A percentile compares a stretch with the other conserved stretches of the same genome.
Conservation (phyloP, 257 asterid species). For the Scutellaria baicalensis region DNA sequence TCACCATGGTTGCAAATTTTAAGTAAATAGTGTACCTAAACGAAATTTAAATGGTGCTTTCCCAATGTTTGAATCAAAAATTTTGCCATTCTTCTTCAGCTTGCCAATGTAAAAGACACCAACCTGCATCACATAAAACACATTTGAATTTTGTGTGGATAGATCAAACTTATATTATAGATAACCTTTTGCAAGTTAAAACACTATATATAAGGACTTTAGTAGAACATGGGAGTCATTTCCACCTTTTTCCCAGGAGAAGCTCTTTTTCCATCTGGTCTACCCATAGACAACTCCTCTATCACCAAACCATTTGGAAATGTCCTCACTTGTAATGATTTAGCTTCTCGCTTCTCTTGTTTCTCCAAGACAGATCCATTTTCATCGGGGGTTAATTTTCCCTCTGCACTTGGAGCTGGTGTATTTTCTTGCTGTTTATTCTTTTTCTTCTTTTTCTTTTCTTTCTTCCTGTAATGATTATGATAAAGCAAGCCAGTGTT, state of each 20-base stretch:
- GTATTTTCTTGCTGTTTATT: constrained; percentile 40
- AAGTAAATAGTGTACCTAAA: constrained; percentile 42
- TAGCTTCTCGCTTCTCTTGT: constrained; percentile 39
- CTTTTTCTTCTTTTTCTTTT: constrained; percentile 59
- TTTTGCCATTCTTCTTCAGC: constrained; percentile 66
- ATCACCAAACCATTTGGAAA: constrained; percentile 78
- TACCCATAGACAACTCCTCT: constrained; percentile 88
- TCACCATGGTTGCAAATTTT: not conserved
- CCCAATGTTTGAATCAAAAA: constrained; percentile 74
- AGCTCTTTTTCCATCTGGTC: constrained; percentile 85
- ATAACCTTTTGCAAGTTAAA: not conserved
- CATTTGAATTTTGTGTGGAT: not conserved
- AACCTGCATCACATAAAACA: constrained; percentile 40
- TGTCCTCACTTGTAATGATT: constrained; percentile 58
- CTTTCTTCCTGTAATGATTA: constrained; percentile 34
- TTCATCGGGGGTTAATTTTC: constrained; percentile 17
- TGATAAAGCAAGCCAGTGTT: not conserved
- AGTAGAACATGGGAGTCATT: not conserved
- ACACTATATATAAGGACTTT: not conserved
- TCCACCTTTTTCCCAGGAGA: constrained; percentile 75
- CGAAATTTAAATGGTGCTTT: constrained; percentile 80
- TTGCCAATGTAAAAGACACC: constrained; percentile 71
- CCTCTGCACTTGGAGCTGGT: constrained; percentile 26
- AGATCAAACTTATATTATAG: not conserved
- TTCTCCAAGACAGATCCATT: constrained; percentile 24